Percentiles rank a stretch among this genome's conserved stretches.
These are phyloP conservation scores for Saccharomyces paradoxus DNA, from an alignment of 805 yeast genomes.

Conservation along the genomic window DNA sequence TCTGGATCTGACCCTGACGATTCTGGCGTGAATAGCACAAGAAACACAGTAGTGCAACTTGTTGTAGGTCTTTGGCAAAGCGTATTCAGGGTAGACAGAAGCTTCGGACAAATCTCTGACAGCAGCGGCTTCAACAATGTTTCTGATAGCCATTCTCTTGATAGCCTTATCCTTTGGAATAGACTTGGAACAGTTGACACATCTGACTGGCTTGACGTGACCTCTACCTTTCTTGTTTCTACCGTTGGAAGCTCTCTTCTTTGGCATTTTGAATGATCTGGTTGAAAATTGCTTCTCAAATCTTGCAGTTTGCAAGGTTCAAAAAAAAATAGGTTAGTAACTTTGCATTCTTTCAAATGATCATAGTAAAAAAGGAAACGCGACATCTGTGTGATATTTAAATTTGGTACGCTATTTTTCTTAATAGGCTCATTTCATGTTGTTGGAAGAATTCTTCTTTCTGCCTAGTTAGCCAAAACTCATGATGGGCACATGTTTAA, in stretches of 20 bases:
- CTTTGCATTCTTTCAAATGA: not conserved
- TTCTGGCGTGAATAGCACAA: slow-evolving; percentile 99
- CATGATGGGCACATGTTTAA: not conserved
- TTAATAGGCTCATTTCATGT: not conserved
- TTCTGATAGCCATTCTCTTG: slow-evolving; percentile 99
- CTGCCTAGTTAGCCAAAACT: not conserved
- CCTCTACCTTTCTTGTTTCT: slow-evolving; percentile 99
- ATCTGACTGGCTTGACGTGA: slow-evolving; percentile 99
- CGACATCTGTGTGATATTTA: not conserved
- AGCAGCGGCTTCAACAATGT: slow-evolving; percentile 99
- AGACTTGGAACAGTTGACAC: slow-evolving; percentile 99
- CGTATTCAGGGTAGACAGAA: slow-evolving; percentile 97
- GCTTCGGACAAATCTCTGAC: slow-evolving; percentile 99
- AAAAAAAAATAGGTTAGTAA: slow-evolving; percentile 1
- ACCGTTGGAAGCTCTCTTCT: slow-evolving; percentile 99
- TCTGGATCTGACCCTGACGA: slow-evolving; percentile 99
- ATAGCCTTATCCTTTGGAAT: slow-evolving; percentile 99
- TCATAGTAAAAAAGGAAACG: not conserved
- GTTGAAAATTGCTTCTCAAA: not conserved
- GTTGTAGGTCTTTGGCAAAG: slow-evolving; percentile 98
- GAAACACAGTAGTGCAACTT: slow-evolving; percentile 99
- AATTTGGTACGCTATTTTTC: not conserved
- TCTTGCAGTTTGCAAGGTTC: not conserved
- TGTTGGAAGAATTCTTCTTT: not conserved
- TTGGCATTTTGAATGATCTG: slow-evolving; percentile 69